Base-by-base conservation (phyloP, 2,329 filamentous ascomycete species). In the Aquanectria penicillioides region DNA sequence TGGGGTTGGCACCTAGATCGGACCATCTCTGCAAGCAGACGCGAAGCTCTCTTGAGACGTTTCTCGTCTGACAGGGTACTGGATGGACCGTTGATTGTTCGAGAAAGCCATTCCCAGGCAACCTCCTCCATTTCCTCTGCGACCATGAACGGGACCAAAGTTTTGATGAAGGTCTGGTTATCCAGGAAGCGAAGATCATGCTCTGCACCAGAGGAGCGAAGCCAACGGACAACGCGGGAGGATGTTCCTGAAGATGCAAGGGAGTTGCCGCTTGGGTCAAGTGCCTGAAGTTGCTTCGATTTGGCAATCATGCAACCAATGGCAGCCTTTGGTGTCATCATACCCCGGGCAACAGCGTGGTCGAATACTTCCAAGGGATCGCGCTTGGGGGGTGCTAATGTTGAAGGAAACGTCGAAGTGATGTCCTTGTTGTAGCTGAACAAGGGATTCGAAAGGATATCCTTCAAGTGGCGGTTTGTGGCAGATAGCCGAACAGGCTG, bases 301-400 rank as follows among this genome's bases (percentile, higher is more conserved):
- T 86, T 80, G 13, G 80, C 78, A 25, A 78, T 72, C 49, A 88
- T 75, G 57, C 84, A 86, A 11, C 85, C 85, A 2, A 80, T 80
- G 0, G 85, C 85, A 1, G 82, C 79, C 33, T 76, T 75, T 2
- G 80, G 68, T 4, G 78, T 86, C 85, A 88, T 86, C 64, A 87
- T 77, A 31, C 84, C 84, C 66, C 77, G 79, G 11, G 82, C 78
- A 2, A 84, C 83, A 15, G 84, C 85, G 55, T 80, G 77, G 61
- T 86, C 80, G 58, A 88, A 88, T 4, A 87, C 78, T 33, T 82
- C 77, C 75, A 85, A 82, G 4, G 82, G 83, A 37, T 83, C 79
- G 20, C 63, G 62, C 18, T 71, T 68, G n/a, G 66, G 59, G 4
- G 36, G 22, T 22, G 49, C 41, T 29, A 60, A 17, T 43, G 38